phyloP scores from a whole-genome alignment of 208 protist species.

The Wallacemonas sp. region DNA sequence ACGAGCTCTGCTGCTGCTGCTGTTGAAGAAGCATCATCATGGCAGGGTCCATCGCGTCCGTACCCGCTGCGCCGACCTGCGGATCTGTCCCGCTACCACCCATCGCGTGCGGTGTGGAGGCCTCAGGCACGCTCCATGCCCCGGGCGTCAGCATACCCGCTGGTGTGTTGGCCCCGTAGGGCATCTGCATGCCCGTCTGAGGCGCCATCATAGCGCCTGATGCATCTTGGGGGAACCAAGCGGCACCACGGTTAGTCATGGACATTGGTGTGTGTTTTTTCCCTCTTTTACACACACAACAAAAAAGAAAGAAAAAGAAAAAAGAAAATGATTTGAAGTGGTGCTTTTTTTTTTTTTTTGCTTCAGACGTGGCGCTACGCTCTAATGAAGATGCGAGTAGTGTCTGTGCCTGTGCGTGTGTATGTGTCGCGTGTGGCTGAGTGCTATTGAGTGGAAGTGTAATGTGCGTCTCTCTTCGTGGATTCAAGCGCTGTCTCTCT shows the following conservation, averaged over 20 bases:
- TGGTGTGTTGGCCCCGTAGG: not conserved
- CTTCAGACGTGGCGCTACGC: no score
- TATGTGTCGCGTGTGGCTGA: no score
- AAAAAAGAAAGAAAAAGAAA: not conserved
- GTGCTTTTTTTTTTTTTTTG: no score
- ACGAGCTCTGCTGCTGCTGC: conserved; percentile 11
- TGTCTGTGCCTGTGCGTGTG: no score
- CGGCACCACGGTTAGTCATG: conserved; percentile 9
- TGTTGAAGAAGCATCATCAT: conserved; percentile 11
- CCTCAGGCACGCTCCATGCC: conserved; percentile 7
- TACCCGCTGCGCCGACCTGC: not conserved
- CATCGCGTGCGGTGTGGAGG: not conserved
- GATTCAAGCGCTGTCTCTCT: no score
- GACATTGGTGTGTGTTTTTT: conserved; percentile 9
- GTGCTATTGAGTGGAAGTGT: no score
- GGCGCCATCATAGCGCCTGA: not conserved
- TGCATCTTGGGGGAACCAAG: conserved; percentile 5
- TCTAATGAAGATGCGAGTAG: no score
- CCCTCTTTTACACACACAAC: not conserved
- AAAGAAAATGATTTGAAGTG: no score
- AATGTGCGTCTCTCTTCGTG: no score
- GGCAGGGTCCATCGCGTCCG: conserved; percentile 1
- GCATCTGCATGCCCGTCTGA: not conserved
- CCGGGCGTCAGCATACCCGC: conserved; percentile 7
- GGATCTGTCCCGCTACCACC: no score